phyloP scores from a whole-genome alignment of 768 basidiomycete genomes.

The Tricholoma saponaceum region DNA sequence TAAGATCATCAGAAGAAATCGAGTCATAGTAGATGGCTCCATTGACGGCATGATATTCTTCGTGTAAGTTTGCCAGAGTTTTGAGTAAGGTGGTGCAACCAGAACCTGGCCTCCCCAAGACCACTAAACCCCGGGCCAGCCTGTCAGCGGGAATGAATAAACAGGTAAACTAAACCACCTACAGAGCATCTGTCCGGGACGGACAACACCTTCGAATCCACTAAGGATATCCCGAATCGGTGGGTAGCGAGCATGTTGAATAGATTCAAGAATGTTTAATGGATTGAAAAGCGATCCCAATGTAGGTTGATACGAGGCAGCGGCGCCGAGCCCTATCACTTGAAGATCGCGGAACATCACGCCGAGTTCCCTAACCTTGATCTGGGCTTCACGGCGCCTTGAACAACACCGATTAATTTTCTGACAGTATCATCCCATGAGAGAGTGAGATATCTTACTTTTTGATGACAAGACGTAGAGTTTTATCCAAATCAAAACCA shows the following conservation, averaged over 20 bases:
- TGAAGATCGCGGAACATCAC: constrained; percentile 47
- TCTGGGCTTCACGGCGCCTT: constrained; percentile 16
- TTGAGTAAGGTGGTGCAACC: constrained; percentile 87
- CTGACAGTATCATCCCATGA: neutral
- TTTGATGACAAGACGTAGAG: constrained; percentile 19
- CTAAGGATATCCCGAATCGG: constrained; percentile 59
- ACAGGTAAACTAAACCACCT: constrained; percentile 28
- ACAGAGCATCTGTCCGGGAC: constrained; percentile 79
- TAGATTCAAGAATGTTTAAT: constrained; percentile 27
- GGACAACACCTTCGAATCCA: constrained; percentile 47
- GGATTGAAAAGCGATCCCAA: constrained; percentile 53
- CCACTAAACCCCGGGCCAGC: constrained; percentile 50
- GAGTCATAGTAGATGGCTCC: constrained; percentile 79
- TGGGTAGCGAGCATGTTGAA: constrained; percentile 50
- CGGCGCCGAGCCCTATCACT: constrained; percentile 45
- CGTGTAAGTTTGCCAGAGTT: constrained; percentile 69
- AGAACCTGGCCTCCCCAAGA: constrained; percentile 82
- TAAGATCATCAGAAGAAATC: constrained; percentile 59
- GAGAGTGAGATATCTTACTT: constrained; percentile 16
- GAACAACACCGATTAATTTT: neutral
- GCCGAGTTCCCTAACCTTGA: constrained; percentile 36
- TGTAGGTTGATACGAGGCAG: constrained; percentile 42
- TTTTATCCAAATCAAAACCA: constrained; percentile 27
- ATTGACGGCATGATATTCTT: constrained; percentile 62
- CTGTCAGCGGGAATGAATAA: neutral